These are phyloP conservation scores for Alternaria triticina DNA, from an alignment of 2,329 filamentous ascomycete species.

Conservation along the genomic window DNA sequence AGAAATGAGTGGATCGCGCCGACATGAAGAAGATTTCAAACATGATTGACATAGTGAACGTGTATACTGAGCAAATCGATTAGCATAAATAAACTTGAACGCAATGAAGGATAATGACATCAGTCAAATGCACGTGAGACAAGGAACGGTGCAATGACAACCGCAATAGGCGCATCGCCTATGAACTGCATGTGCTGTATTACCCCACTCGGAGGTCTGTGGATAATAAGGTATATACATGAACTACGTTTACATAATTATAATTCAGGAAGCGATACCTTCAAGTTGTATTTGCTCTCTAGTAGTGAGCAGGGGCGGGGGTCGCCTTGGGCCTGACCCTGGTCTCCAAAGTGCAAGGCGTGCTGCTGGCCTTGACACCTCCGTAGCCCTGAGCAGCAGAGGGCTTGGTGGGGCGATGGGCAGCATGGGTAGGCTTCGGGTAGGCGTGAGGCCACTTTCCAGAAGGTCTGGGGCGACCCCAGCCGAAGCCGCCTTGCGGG, in stretches of 20 bases:
- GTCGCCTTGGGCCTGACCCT: slow-evolving; percentile 30
- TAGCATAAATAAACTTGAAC: not conserved
- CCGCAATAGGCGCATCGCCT: not conserved
- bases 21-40: no score
- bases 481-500: slow-evolving; percentile 14
- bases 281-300: not conserved
- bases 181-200: not conserved
- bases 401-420: slow-evolving; percentile 3
- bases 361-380: slow-evolving; percentile 12
- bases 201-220: not conserved
- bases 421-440: slow-evolving; percentile 5
- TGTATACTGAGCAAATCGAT: not conserved
- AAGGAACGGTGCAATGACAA: not conserved
- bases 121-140: not conserved
- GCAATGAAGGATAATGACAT: not conserved
- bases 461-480: slow-evolving; percentile 24
- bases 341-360: slow-evolving; percentile 31
- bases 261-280: not conserved
- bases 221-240: not conserved
- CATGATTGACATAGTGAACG: no score
- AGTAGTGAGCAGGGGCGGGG: slow-evolving; percentile 4
- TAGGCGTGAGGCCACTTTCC: slow-evolving; percentile 18
- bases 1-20: no score
- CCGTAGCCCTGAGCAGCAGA: slow-evolving; percentile 6
- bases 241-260: not conserved